Evolutionary conservation across 768 basidiomycete species (phyloP).

Genomic region (Tylopilus plumbeoviolaceoides): DNA sequence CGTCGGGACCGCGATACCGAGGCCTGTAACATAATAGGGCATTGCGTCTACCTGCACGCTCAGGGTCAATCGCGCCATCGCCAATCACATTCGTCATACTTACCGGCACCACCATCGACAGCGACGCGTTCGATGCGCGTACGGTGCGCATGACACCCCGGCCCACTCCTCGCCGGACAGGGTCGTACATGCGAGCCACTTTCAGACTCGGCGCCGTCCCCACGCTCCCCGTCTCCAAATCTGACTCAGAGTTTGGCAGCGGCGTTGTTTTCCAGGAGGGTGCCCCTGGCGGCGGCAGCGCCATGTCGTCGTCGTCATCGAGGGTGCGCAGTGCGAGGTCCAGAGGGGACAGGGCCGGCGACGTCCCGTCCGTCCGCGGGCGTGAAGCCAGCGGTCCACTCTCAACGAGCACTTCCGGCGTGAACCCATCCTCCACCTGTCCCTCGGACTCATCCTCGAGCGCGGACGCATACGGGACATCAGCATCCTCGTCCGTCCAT

Average conservation of each 20-base stretch:
- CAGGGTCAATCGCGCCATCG: neutral
- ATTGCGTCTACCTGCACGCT: neutral
- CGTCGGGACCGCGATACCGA: conserved; percentile 5
- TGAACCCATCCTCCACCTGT: neutral
- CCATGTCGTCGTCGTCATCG: neutral
- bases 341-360: conserved; percentile 3
- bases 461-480: too few species aligned
- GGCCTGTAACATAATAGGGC: neutral
- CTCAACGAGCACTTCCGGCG: neutral
- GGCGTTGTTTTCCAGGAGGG: conserved; percentile 17
- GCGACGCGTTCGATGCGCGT: neutral
- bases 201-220: neutral
- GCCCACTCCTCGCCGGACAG: neutral
- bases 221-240: neutral
- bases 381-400: neutral
- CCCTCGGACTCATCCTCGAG: neutral
- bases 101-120: conserved; percentile 7
- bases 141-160: neutral
- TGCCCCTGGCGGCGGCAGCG: conserved; percentile 17
- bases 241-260: conserved; percentile 13
- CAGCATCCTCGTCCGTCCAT: neutral
- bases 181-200: neutral
- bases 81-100: neutral
- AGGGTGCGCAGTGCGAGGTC: neutral
- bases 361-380: neutral